phyloP scores from a whole-genome alignment of 306 rosid species.

The Rosa rugosa region DNA sequence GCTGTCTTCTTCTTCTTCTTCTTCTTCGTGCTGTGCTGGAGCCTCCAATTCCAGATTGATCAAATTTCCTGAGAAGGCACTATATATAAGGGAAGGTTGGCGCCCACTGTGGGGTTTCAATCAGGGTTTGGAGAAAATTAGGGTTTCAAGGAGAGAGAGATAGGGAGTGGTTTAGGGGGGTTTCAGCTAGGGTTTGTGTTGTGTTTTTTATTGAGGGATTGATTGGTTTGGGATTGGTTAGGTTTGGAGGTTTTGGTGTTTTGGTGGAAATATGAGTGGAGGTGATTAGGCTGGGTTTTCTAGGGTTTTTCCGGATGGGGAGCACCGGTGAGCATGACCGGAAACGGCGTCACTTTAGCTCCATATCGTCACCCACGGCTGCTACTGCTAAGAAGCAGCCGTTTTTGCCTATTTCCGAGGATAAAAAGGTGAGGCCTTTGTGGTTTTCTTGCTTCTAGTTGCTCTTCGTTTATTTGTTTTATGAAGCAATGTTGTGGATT shows the following conservation, averaged over 20 bases:
- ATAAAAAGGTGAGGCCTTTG: conserved; percentile 72
- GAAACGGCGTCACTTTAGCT: conserved; percentile 89
- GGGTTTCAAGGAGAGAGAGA: not conserved
- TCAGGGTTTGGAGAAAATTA: not conserved
- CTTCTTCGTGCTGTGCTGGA: not conserved
- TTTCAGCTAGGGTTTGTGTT: not conserved
- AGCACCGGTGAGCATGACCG: conserved; percentile 83
- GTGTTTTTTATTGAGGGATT: conserved; percentile 1
- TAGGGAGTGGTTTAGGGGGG: not conserved
- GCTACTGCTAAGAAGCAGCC: conserved; percentile 70
- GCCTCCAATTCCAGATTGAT: not conserved
- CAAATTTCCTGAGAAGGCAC: not conserved
- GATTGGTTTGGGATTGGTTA: conserved; percentile 21
- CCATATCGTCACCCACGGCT: conserved; percentile 83
- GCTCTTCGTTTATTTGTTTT: conserved; percentile 3
- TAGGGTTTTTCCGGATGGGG: conserved; percentile 86
- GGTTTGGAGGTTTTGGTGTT: conserved; percentile 17
- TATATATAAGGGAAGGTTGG: not conserved
- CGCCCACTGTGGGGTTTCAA: not conserved
- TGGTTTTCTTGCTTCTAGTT: not conserved
- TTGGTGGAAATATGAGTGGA: conserved; percentile 50
- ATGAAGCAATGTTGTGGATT: conserved; percentile 8
- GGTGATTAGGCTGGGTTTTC: conserved; percentile 34
- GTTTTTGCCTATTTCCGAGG: conserved; percentile 67
- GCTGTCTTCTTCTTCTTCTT: not conserved